Conservation (phyloP, 306 rosid genomes). For the Citrullus mucosospermus region DNA sequence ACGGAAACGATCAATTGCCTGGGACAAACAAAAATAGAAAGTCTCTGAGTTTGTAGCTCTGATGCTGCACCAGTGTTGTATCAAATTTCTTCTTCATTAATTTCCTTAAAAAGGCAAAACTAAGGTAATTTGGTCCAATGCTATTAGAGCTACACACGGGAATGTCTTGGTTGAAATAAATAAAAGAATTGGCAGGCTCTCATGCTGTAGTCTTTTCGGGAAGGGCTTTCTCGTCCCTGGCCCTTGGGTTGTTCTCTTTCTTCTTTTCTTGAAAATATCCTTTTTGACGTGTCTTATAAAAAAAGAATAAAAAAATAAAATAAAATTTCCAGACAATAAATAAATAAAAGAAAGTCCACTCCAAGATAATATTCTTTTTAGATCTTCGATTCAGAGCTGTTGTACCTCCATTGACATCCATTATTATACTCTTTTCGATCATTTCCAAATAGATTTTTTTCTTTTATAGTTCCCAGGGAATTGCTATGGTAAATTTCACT, state of each 20-base stretch:
- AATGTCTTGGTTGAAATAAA: not conserved
- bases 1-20: conserved; percentile 86
- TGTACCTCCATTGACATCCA: not conserved
- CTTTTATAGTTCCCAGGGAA: not conserved
- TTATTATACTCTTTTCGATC: not conserved
- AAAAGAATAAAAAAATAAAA: no score
- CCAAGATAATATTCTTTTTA: not conserved
- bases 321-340: not conserved
- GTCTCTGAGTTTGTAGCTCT: not conserved
- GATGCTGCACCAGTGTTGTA: not conserved
- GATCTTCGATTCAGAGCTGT: not conserved
- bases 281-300: no score
- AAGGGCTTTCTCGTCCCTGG: no score
- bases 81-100: not conserved
- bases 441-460: not conserved
- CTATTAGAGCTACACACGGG: not conserved
- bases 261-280: no score
- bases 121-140: not conserved
- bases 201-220: no score
- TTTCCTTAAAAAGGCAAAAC: not conserved
- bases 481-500: not conserved
- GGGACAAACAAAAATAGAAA: conserved; percentile 11
- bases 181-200: not conserved
- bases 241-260: no score
- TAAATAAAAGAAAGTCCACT: not conserved